A percentile compares a stretch with the other conserved stretches of the same genome.
These are phyloP conservation scores for Wickerhamomyces alni DNA, from an alignment of 805 yeast genomes.

Conservation along the genomic window DNA sequence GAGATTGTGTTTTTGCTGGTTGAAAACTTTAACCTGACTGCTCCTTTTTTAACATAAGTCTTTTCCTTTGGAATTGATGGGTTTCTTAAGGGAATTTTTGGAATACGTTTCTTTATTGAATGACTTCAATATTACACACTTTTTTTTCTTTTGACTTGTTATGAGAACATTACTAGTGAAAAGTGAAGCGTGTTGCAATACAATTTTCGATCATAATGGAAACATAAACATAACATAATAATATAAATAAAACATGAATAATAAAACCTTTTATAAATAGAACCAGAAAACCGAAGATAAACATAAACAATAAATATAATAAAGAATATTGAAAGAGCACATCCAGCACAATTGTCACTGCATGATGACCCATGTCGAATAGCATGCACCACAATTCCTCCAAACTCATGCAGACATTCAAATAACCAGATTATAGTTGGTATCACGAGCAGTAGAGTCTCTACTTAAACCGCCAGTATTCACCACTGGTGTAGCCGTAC, in stretches of 20 bases:
- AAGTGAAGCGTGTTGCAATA: neutral
- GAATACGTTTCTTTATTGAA: neutral
- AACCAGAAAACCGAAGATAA: neutral
- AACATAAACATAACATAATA: too few species aligned
- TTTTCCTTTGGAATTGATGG: neutral
- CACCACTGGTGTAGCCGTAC: neutral
- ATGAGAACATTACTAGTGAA: neutral
- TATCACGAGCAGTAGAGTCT: neutral
- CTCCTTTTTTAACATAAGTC: slow-evolving; percentile 37
- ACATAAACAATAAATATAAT: too few species aligned
- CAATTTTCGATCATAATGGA: too few species aligned
- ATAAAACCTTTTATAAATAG: neutral
- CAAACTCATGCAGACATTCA: too few species aligned
- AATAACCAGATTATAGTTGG: neutral
- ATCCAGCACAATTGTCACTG: too few species aligned
- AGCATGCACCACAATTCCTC: too few species aligned
- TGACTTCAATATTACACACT: neutral
- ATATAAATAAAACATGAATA: too few species aligned
- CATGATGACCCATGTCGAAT: too few species aligned
- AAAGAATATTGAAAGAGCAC: too few species aligned
- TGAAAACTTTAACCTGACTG: slow-evolving; percentile 99
- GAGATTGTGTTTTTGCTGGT: slow-evolving; percentile 99
- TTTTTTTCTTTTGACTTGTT: neutral
- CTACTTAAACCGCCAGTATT: neutral
- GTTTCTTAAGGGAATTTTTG: slow-evolving; percentile 1